Base-by-base conservation (phyloP, 192 early-diverging fungal species). In the Coemansia sp. region DNA sequence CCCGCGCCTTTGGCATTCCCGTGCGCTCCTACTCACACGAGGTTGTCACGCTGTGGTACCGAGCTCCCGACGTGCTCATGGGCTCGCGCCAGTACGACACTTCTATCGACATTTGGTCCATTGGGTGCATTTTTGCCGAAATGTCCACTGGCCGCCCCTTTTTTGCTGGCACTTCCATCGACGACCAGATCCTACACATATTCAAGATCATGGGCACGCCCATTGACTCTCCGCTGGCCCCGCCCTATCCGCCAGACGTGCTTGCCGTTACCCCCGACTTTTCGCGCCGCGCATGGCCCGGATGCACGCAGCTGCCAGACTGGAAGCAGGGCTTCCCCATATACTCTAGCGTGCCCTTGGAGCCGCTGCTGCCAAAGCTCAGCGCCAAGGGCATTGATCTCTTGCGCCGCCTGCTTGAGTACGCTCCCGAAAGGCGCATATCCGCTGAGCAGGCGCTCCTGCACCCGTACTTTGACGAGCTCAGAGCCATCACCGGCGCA, bases 1-100 rank as follows among this genome's bases (percentile, higher is more conserved):
- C 95, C 6, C 76, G 95, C 21, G 97, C 95, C 7, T 95, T 95
- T 76, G 97, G 95, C 18, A 96, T 98, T 46, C 95, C 95, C 13
- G 88, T 90, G 38, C 81, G 89, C 63, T 87, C 82, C 51, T 90
- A 90, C 62, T 90, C 89, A 34, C 86, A 87, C 63, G 90, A 92
- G 83, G 88, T 92, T 11, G 88, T 90, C 34, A 90, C 90, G 21
- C 68, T 90, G 53, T 92, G 89, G 89, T 93, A 93, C 63, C 82
- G 90, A 48, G 88, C 90, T 21, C 90, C 90, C 0, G 90, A 93
- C 65, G 88, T 93, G 31, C 56, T 93, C 49, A 86, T 93, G 87
- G 90, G 88, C 10, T 91, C 90, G 41, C 81, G 84, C 60, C 88
- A 91, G 63, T 93, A 93, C 62, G 87, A 87, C 18, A 91, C 89